Base-by-base conservation (phyloP, 352 stramenopile species). In the Blastocystis sp. region DNA sequence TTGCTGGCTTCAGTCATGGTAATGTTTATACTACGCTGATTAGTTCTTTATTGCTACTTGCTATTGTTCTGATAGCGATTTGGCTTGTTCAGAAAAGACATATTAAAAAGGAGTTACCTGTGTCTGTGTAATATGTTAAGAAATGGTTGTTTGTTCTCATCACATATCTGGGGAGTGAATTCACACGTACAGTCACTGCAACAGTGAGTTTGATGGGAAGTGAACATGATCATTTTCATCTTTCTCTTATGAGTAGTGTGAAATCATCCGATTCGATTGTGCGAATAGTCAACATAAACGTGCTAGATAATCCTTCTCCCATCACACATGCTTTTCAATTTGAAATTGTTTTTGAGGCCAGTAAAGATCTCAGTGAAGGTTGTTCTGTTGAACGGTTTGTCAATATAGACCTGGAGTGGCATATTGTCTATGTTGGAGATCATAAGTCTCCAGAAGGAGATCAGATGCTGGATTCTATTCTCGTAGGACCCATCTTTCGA, bases 281-380 rank as follows among this genome's bases (percentile, higher is more conserved):
- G 50, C 94, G 94, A 59, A 90, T 98, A 54, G 95, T 94, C 54
- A 96, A 96, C 92, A 95, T 98, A 89, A 95, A 94, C n/a, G 96
- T 99, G 79, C 93, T 98, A 62, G 96, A 98, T 92, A 99, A 99
- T 93, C 97, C 97, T 39, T 96, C 95, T 75, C 92, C 92, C 63
- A 98, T 98, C 91, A 95, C 93, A n/a, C 98, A 98, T 92, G 95
- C 96, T n/a, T 98, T 99, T 92, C 95, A 98, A 92, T 99, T 99
- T 92, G 96, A 99, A 92, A 97, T 99, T 90, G 98, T 96, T 1
- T 99, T 99, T 92, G 97, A 99, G 92, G 98, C 96, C 91, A 92
- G 97, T 47, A 95, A 98, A 91, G 93, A 95, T 76, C 93, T 99
- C 1, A 93, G 97, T 82, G 96, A 98, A 76, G 50, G 50, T 59